Base-by-base conservation (phyloP, 306 rosid genomes). In the Quercus variabilis region DNA sequence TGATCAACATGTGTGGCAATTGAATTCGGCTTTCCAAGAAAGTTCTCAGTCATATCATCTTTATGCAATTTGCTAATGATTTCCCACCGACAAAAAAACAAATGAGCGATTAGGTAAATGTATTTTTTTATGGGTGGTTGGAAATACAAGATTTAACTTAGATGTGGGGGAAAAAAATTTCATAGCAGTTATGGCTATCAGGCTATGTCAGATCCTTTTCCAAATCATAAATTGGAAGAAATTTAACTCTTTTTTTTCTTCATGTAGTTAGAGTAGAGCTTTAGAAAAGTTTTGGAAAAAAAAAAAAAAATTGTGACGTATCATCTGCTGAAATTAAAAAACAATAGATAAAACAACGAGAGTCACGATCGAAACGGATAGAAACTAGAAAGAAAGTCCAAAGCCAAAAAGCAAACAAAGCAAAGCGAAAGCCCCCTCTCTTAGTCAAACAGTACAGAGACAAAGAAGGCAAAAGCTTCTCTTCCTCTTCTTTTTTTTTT, bases 341-440 rank as follows among this genome's bases (percentile, higher is more conserved):
- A 4, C 2, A 30, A 71, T 28, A 59, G 20, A 71, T 26, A 46
- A 60, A 81, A 38, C 55, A 80, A 79, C 73, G 51, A 73, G 79
- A 81, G 88, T 88, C 87, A 28, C 74, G 2, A 75, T 73, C 46
- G 55, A 76, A 89, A 91, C 90, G 88, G 91, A 84, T 80, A 76
- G 78, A 81, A 78, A 71, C 82, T 80, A 76, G 78, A 83, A 78
- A 74, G 55, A 76, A 74, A 31, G 65, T 71, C 78, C 51, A 75
- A 78, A 26, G 72, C 77, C 58, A 76, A 83, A 62, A 64, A 55
- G 54, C 17, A 60, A 51, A 15, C 58, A 41, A 33, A 4, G 20
- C 35, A 41, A 41, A 41, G 46, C 46, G 2, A 38, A 38, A 7
- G 11, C 12, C 43, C 76, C 60, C 54, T 49, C 76, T 65, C 41